A percentile compares a stretch with the other conserved stretches of the same genome.
Evolutionary conservation across 192 early-diverging fungal species (phyloP).

Genomic region (Diversispora epigaea): DNA sequence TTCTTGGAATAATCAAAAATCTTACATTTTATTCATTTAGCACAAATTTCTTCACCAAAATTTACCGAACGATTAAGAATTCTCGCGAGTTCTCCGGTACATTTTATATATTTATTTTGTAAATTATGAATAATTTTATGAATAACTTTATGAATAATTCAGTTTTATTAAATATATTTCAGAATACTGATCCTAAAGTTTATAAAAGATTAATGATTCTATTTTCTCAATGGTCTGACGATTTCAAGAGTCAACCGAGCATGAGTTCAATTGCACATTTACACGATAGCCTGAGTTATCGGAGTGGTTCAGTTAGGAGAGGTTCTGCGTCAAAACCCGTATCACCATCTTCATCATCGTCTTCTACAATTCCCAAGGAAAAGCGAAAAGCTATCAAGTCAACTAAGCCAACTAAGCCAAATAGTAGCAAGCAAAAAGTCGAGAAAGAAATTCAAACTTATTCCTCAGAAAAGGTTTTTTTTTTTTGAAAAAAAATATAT

Average conservation of each 20-base stretch:
- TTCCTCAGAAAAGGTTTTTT: slow-evolving; percentile 1
- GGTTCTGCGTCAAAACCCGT: background rate
- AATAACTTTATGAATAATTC: background rate
- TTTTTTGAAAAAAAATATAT: background rate
- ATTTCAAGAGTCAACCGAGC: slow-evolving; percentile 12
- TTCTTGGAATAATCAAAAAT: too few relatives aligned
- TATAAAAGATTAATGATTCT: slow-evolving; percentile 18
- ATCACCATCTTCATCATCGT: background rate
- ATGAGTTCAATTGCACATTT: background rate
- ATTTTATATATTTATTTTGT: background rate
- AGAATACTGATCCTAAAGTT: slow-evolving; percentile 22
- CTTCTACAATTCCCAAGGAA: background rate
- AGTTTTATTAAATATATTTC: background rate
- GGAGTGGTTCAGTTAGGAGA: background rate
- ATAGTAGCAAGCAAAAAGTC: background rate
- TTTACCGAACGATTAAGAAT: slow-evolving; percentile 8
- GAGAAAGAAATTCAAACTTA: background rate
- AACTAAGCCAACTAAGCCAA: background rate
- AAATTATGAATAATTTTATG: background rate
- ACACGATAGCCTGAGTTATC: background rate
- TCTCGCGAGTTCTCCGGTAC: slow-evolving; percentile 18
- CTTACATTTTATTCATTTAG: background rate
- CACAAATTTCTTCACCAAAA: slow-evolving; percentile 14
- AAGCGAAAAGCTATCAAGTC: background rate
- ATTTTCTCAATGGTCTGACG: slow-evolving; percentile 4